Conservation (phyloP, 2,329 filamentous ascomycete species). For the Nothophoma quercina region DNA sequence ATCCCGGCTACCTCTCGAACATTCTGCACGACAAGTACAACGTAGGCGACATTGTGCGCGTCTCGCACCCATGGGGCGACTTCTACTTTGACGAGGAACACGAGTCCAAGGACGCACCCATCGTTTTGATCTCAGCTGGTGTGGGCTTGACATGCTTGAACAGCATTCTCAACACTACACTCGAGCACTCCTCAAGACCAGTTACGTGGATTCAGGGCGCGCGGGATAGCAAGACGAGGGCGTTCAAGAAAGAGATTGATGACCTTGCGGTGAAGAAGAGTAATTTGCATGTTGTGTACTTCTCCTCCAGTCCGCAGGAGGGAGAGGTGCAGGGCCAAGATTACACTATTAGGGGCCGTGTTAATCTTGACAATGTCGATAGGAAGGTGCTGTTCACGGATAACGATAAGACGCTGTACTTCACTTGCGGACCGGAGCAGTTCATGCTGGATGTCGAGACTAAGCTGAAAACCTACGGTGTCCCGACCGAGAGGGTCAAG, state of each 20-base stretch:
- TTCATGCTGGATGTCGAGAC: slow-evolving; percentile 72
- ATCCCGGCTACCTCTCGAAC: slow-evolving; percentile 74
- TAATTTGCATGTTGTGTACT: slow-evolving; percentile 64
- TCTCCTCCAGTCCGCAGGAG: slow-evolving; percentile 61
- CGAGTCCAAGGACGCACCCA: slow-evolving; percentile 55
- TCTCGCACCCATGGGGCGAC: slow-evolving; percentile 69
- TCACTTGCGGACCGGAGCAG: slow-evolving; percentile 71
- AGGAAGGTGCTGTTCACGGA: slow-evolving; percentile 64
- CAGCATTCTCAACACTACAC: slow-evolving; percentile 66
- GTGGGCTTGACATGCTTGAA: slow-evolving; percentile 73
- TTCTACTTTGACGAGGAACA: slow-evolving; percentile 67
- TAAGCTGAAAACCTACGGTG: slow-evolving; percentile 63
- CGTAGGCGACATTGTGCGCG: slow-evolving; percentile 67
- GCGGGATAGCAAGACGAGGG: slow-evolving; percentile 58
- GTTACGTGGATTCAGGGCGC: slow-evolving; percentile 71
- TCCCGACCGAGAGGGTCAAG: slow-evolving; percentile 66
- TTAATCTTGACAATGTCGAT: slow-evolving; percentile 66
- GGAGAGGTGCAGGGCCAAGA: slow-evolving; percentile 59
- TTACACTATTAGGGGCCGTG: slow-evolving; percentile 66
- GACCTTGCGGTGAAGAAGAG: slow-evolving; percentile 53
- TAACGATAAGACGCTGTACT: slow-evolving; percentile 68
- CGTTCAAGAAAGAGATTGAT: slow-evolving; percentile 63
- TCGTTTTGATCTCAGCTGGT: slow-evolving; percentile 72
- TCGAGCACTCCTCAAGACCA: slow-evolving; percentile 49
- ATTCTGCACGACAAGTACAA: slow-evolving; percentile 69